Evolutionary conservation across 176 grass and related monocot species (phyloP).

Genomic region (Microstegium vimineum): DNA sequence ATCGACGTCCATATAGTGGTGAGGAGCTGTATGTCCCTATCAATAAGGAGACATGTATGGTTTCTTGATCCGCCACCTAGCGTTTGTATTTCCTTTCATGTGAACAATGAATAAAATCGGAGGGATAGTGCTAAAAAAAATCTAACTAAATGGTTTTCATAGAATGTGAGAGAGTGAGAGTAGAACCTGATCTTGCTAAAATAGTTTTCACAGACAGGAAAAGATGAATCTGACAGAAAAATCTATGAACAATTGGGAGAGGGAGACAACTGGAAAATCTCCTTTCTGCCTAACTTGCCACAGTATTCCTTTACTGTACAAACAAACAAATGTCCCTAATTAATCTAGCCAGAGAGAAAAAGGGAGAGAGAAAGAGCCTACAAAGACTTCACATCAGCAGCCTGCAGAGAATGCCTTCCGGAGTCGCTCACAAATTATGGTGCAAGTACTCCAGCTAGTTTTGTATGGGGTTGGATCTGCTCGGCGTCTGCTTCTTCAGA

Average conservation of each 20-base stretch:
- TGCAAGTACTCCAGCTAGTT: slow-evolving; percentile 17
- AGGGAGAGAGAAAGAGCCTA: not conserved
- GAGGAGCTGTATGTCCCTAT: not conserved
- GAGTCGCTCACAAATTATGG: not conserved
- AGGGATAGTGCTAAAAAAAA: too few species aligned
- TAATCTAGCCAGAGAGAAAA: not conserved
- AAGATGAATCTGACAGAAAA: not conserved
- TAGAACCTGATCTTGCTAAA: not conserved
- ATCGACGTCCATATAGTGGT: not conserved
- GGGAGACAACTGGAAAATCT: not conserved
- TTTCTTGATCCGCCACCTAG: too few species aligned
- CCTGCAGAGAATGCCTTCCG: not conserved
- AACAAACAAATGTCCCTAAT: not conserved
- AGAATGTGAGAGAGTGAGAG: not conserved
- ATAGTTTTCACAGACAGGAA: not conserved
- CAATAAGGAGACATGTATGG: not conserved
- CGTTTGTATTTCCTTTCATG: too few species aligned
- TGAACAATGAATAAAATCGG: too few species aligned
- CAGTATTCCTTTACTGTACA: not conserved
- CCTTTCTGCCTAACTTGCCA: not conserved
- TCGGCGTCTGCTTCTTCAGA: slow-evolving; percentile 41
- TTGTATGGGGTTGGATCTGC: slow-evolving; percentile 53
- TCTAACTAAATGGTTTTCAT: not conserved
- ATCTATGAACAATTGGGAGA: not conserved
- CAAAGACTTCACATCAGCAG: not conserved